Base-by-base conservation (phyloP, 345 rosid genomes). In the Jatropha curcas region DNA sequence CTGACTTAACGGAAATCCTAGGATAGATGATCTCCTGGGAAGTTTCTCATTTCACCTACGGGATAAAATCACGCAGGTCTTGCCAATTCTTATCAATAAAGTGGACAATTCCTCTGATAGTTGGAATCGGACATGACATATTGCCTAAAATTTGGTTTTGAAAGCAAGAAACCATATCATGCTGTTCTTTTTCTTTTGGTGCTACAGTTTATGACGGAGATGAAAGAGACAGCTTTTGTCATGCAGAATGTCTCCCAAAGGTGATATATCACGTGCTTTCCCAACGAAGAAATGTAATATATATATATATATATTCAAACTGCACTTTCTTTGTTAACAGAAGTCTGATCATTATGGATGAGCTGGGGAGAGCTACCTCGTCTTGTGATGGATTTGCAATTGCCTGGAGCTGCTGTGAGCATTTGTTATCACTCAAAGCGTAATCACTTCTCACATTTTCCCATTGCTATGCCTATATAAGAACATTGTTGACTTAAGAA, bases 401-500 rank as follows among this genome's bases (percentile, higher is more conserved):
- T 76, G 97, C 97, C 70, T 90, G 98, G 99, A 88, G 99, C 85
- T 95, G 96, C 88, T 92, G 96, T 48, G 99, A 95, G 81, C 82
- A 88, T 88, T 87, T 95, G 45, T 68, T 86, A 75, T 89, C 95
- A 37, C 85, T 89, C 65, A 89, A 86, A 79, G 94, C 87, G 98
- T 92, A 89, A 92, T 71, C 45, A 33, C 67, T 55, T 33, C 53
- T 61, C 60, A 24, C 52, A 51, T 70, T 69, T 70, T 31, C 61
- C 25, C 39, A 2, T 17, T 58, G 25, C 31, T 50, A 28, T 5
- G 30, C 20, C 45, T 45, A 20, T 33, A 2, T 10, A 25, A 3
- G 53, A 43, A 43, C 70, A 30, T 25, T 50, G 7, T 31, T 66
- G 9, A 8, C 24, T 25, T 65, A 6, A 27, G 4, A 57, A 11